Base-by-base conservation (phyloP, 2,329 filamentous ascomycete species). In the Dactylellina leptospora region DNA sequence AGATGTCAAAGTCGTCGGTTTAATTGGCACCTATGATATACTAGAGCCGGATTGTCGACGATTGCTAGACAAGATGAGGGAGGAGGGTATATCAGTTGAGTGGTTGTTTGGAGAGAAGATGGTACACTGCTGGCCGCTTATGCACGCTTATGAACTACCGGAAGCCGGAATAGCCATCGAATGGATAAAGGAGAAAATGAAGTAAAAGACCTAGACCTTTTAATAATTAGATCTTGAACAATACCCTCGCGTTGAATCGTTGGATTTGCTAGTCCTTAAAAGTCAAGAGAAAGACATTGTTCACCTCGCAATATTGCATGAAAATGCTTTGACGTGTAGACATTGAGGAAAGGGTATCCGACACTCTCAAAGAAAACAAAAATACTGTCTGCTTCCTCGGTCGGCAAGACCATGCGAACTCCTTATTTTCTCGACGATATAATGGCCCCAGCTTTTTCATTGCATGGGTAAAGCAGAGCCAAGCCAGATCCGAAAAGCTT, bases 401-500 rank as follows among this genome's bases (percentile, higher is more conserved):
- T 50, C 50, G 60, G 61, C 33, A 44, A 22, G 45, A 33, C 47
- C 58, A 51, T 33, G 44, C 55, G 42, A 59, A 16, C 23, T 54
- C 44, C n/a, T 36, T 47, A 30, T 40, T 40, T 6, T 23, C 13
- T 53, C 27, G 40, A 48, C 2, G 40, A n/a, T 33, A 36, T 56
- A 6, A 27, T 27, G 22, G 10, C 22, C 13, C 23, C 42, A n/a
- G n/a, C n/a, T n/a, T n/a, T n/a, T n/a, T n/a, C n/a, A n/a, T 44
- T 42, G n/a, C 38, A 10, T 18, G 16, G 3, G 44, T 5, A n/a
- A 48, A 30, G 30, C 42, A 53, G 50, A 58, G 66, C 56, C 56
- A 71, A 71, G 66, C 42, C 50, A 55, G 66, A 62, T 42, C 42
- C 56, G 66, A 71, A 70, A 71, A 71, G 66, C 66, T 71, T 71